Evolutionary conservation across 176 grass and related monocot species (phyloP), one percentile per base, ranked within the genome.

Genomic region (Aegilops speltoides): DNA sequence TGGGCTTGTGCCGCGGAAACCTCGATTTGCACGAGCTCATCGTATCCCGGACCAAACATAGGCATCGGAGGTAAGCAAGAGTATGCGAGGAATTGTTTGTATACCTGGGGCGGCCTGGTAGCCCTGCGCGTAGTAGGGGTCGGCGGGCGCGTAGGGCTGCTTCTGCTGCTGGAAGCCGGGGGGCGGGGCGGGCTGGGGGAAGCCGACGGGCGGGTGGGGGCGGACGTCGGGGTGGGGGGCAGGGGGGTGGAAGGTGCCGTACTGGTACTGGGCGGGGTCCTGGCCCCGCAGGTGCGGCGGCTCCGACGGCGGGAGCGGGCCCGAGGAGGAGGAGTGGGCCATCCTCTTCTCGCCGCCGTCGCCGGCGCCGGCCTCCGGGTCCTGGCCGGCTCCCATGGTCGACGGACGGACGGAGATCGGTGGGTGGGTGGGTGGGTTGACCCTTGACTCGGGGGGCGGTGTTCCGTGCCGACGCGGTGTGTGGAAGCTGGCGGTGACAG

Each of bases 21-120:
- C 45, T 37, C 10, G 40, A 64, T 64, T 64, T 26, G 11, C 37
- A 31, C 6, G 28, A 76, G 1, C 13, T 48, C 20, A 16, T 0
- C 10, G 33, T n/a, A 22, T 67, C n/a, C 31, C 80, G 25, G 8
- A 52, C 19, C 7, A 64, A 3, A 33, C 4, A 4, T 46, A 84
- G 50, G 6, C 79, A 87, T 48, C 61, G 22, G 3, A 50, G 46
- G 40, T 6, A 20, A 87, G 37, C 68, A 31, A 75, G 16, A 26
- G 10, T 15, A 11, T 37, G 14, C 5, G 38, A 1, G 5, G 68
- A 36, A 10, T 13, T 76, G 73, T 29, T 20, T 74, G 72, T 28
- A 88, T 28, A 88, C 90, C 93, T 84, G 79, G 88, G 61, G 73
- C 76, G 13, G 83, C 26, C 41, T 95, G 93, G 80, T 95, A 90